Evolutionary conservation across 2,329 filamentous ascomycete species (phyloP).

Genomic region (Ascochyta clinopodiicola): DNA sequence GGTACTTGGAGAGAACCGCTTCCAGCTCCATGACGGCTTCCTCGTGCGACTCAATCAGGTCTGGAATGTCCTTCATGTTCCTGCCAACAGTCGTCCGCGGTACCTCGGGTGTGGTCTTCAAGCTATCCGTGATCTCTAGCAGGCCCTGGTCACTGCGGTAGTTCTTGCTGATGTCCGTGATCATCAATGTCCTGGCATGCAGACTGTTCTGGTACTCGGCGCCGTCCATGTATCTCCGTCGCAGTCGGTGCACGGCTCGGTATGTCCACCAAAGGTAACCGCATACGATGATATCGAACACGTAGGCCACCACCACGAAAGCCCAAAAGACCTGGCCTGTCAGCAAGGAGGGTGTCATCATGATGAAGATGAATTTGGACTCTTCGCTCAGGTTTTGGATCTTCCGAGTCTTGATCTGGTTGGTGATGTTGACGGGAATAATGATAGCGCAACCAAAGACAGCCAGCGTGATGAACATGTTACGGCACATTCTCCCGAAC

Average conservation of each 20-base stretch:
- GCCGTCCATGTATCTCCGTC: slow-evolving; percentile 82
- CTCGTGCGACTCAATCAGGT: slow-evolving; percentile 84
- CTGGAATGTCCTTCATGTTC: slow-evolving; percentile 89
- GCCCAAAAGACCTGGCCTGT: slow-evolving; percentile 62
- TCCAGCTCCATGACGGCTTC: slow-evolving; percentile 83
- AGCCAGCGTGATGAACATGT: slow-evolving; percentile 79
- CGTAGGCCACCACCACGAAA: slow-evolving; percentile 64
- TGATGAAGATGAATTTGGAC: slow-evolving; percentile 25
- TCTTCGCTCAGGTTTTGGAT: slow-evolving; percentile 16
- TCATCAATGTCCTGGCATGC: slow-evolving; percentile 71
- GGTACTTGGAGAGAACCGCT: slow-evolving; percentile 82
- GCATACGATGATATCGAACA: slow-evolving; percentile 76
- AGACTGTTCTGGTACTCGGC: slow-evolving; percentile 87
- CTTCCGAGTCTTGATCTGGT: slow-evolving; percentile 18
- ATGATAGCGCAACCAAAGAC: slow-evolving; percentile 78
- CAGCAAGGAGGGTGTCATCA: slow-evolving; percentile 55
- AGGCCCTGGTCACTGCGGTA: slow-evolving; percentile 85
- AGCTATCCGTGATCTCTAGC: slow-evolving; percentile 78
- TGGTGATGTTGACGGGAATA: slow-evolving; percentile 76
- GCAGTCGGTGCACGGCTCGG: slow-evolving; percentile 70
- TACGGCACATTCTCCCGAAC: slow-evolving; percentile 88
- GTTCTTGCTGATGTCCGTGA: slow-evolving; percentile 84
- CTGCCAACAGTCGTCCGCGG: slow-evolving; percentile 84
- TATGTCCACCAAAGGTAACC: slow-evolving; percentile 94
- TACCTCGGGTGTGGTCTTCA: slow-evolving; percentile 78